These are phyloP conservation scores for Magnolia kwangsiensis DNA, from an alignment of 164 flowering plant species.

Conservation along the genomic window DNA sequence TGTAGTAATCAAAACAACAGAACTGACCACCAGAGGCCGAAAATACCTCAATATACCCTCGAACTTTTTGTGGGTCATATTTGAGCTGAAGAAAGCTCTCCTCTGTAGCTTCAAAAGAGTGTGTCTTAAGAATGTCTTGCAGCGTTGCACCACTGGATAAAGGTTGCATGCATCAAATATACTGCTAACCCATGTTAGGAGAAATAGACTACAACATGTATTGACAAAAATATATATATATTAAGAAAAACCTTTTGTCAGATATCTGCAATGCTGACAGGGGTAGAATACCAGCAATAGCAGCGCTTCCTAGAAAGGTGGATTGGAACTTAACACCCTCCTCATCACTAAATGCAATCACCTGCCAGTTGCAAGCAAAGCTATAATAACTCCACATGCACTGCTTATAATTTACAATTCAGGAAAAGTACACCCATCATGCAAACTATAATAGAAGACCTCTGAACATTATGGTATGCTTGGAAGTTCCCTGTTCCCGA, in stretches of 20 bases:
- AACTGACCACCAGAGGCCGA: background rate
- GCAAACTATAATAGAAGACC: background rate
- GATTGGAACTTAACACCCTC: constrained; percentile 97
- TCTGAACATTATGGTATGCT: background rate
- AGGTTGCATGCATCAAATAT: constrained; percentile 22
- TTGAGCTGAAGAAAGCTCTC: constrained; percentile 63
- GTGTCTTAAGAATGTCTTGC: constrained; percentile 64
- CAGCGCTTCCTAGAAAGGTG: constrained; percentile 94
- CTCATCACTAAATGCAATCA: constrained; percentile 97
- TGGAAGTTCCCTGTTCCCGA: no score
- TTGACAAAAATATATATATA: background rate
- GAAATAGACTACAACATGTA: background rate
- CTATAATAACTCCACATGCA: background rate
- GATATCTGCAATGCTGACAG: constrained; percentile 56
- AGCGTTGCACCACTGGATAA: constrained; percentile 70
- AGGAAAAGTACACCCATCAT: background rate
- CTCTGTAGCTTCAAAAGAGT: constrained; percentile 50
- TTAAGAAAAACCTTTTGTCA: constrained; percentile 71
- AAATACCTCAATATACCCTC: constrained; percentile 92
- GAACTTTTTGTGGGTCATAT: constrained; percentile 69
- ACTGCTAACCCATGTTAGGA: background rate
- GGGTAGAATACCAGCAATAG: constrained; percentile 80
- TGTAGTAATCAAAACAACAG: background rate
- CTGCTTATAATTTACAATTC: background rate
- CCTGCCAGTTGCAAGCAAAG: constrained; percentile 37